phyloP scores from a whole-genome alignment of 1,139 yeast species.

The Diutina pseudorugosa region DNA sequence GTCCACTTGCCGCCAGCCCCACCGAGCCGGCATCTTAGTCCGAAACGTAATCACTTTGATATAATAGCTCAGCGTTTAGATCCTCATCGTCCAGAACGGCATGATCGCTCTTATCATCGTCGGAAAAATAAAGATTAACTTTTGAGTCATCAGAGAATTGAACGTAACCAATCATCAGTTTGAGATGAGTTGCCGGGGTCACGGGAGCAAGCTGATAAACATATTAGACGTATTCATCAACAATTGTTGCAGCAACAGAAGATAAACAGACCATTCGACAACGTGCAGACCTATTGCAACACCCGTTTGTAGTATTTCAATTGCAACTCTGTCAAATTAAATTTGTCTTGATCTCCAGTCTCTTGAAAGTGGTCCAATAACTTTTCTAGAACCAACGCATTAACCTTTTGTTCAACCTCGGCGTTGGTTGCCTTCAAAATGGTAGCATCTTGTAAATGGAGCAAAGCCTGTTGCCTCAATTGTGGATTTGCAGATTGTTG shows the following conservation, averaged over 20 bases:
- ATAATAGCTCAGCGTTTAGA: slow-evolving; percentile 83
- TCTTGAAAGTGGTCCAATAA: not conserved
- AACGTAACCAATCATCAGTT: slow-evolving; percentile 50
- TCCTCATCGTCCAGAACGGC: slow-evolving; percentile 48
- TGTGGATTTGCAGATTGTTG: not conserved
- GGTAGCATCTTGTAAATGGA: not conserved
- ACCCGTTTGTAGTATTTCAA: not conserved
- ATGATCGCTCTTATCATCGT: slow-evolving; percentile 29
- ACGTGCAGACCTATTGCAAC: too few relatives aligned
- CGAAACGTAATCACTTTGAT: slow-evolving; percentile 89
- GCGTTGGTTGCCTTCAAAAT: not conserved
- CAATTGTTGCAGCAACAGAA: too few relatives aligned
- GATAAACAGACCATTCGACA: too few relatives aligned
- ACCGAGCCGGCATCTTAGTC: slow-evolving; percentile 57
- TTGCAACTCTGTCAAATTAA: not conserved
- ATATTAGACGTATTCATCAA: slow-evolving; percentile 77
- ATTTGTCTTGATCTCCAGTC: not conserved
- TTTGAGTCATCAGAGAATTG: slow-evolving; percentile 59
- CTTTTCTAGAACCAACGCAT: not conserved
- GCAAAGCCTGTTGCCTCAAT: not conserved
- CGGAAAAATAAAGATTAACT: slow-evolving; percentile 31
- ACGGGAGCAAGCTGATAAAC: slow-evolving; percentile 44
- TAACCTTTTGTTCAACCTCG: not conserved
- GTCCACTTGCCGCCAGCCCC: slow-evolving; percentile 12
- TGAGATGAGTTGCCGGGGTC: slow-evolving; percentile 38